Base-by-base conservation (phyloP, 1,284 basidiomycete genomes). In the Melampsora larici-populina region DNA sequence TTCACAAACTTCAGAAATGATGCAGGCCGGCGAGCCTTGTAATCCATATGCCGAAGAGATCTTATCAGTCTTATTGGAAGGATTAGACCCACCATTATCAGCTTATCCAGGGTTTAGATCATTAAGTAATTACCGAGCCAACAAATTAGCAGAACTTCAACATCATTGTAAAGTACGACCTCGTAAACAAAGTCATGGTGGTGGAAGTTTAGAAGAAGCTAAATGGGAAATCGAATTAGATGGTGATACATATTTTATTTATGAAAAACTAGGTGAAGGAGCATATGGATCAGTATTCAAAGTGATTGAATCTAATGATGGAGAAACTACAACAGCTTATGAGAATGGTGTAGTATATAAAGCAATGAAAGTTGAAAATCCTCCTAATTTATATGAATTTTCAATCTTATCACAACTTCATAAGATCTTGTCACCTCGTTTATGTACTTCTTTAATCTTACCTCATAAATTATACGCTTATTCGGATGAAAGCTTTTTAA, bases 211-310 rank as follows among this genome's bases (percentile, higher is more conserved):
- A 18, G 69, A 78, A 66, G 77, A 77, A 33, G 40, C 65, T 55
- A 26, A 48, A n/a, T 74, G 69, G 51, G 79, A 68, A 66, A 49
- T 71, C 36, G 26, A 46, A 33, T 67, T 75, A 64, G 48, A 63
- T 48, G 70, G 48, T 55, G 79, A 78, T 60, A 65, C 79, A 78
- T 79, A 80, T 81, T 21, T 82, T 80, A 48, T 98, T 11, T 86
- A 87, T 6, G 90, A 91, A 79, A 98, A 98, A 84, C 87, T 99
- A 29, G 97, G 97, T 6, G 96, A 99, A 85, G 97, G 97, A 7
- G 94, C 94, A 0, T 99, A 94, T 81, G 97, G 96, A 0, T 89
- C 91, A 2, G 97, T 99, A 13, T 99, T 97, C 86, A 89, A 84
- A 7, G 83, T 85, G 31, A 82, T 79, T 2, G 74, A 78, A 31